A percentile compares a stretch with the other conserved stretches of the same genome.
Evolutionary conservation across 371 early-diverging fungal genomes (phyloP).

Genomic region (Rhizopus stolonifer): DNA sequence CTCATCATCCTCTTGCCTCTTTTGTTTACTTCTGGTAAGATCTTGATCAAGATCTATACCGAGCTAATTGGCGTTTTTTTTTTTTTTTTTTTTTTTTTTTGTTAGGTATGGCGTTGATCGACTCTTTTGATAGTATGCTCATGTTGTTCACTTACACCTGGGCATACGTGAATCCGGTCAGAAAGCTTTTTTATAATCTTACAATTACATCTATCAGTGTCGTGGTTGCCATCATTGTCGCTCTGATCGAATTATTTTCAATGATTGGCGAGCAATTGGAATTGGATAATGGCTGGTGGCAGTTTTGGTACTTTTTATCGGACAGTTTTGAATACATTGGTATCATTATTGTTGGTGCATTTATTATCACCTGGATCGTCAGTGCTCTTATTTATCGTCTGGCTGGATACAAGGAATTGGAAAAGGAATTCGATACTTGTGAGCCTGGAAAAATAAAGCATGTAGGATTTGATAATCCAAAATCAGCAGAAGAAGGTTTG

Average conservation of each 20-base stretch:
- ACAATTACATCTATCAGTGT: conserved; percentile 62
- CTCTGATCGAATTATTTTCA: conserved; percentile 53
- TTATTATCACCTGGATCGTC: conserved; percentile 50
- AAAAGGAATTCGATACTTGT: conserved; percentile 34
- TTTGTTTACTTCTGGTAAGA: conserved; percentile 61
- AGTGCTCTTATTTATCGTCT: conserved; percentile 45
- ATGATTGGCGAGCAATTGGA: conserved; percentile 48
- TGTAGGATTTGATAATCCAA: not conserved
- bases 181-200: conserved; percentile 66
- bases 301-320: conserved; percentile 44
- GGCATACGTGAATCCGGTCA: conserved; percentile 62
- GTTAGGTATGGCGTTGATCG: conserved; percentile 61
- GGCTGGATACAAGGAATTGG: conserved; percentile 46
- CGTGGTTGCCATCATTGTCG: conserved; percentile 58
- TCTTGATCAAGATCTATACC: too few relatives aligned
- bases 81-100: not conserved
- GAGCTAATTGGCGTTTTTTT: too few relatives aligned
- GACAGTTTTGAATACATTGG: conserved; percentile 61
- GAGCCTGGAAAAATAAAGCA: conserved; percentile 13
- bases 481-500: not conserved
- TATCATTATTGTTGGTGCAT: conserved; percentile 49
- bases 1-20: conserved; percentile 61
- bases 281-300: conserved; percentile 59
- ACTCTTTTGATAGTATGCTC: conserved; percentile 65
- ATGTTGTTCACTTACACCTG: conserved; percentile 66